Evolutionary conservation across 2,329 filamentous ascomycete genomes (phyloP), one percentile per base, ranked within the genome.

Genomic region (Talaromyces piceae): DNA sequence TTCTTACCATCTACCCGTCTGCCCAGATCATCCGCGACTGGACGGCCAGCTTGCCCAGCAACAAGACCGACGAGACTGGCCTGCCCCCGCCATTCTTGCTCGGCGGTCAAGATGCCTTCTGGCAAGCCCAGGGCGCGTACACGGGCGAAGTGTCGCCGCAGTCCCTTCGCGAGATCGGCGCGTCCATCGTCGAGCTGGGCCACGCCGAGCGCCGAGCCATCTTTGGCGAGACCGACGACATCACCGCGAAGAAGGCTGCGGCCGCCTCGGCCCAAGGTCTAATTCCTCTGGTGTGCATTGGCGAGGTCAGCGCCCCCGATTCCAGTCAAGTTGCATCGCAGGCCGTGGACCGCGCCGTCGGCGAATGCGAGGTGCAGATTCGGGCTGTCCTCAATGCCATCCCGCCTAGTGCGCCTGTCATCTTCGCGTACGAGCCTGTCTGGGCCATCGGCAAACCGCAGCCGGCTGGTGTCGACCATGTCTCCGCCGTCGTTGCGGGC

Each of bases 401-500:
- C 6, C 77, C 82, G 0, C 73, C 73, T 9, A 74, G 81, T 13
- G 79, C 82, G 0, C 84, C 89, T 45, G 77, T 93, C 4, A 79
- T 91, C 5, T 77, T 94, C 52, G 88, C 88, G 1, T 94, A 94
- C 63, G 88, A 94, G 72, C 88, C 88, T 6, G 87, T 93, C 1
- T 94, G 88, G 88, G 88, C 88, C 1, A 94, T 93, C 67, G 88
- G 88, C 0, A 83, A 87, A 8, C 73, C 78, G 1, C 74, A 84
- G 61, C 88, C 88, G 2, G 88, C 88, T 0, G 77, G 77, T 6
- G 79, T 83, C 16, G 82, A 84, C 55, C 84, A 94, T 63, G 86
- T 94, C 0, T 77, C 84, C 3, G 78, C 75, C 31, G 87, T 93
- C 2, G 83, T 86, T 13, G 77, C 77, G 59, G 80, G 80, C 16